These are phyloP conservation scores for Musa beccarii DNA, from an alignment of 176 grass and related monocot species.

Conservation along the genomic window DNA sequence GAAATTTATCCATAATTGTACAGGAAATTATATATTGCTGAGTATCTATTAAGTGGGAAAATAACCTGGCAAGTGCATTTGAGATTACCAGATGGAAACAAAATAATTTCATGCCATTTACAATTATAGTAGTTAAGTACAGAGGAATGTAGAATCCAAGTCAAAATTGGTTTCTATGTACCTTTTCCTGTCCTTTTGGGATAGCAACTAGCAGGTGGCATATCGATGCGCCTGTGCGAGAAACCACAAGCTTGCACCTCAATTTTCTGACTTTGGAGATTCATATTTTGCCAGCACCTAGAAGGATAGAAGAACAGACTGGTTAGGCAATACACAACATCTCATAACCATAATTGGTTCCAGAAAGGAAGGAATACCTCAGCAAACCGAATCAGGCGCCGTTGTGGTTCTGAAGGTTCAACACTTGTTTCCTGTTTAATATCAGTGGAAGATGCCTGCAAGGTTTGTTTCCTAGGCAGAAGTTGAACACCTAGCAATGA, in stretches of 20 bases:
- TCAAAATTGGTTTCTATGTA: neutral
- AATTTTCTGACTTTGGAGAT: constrained; percentile 46
- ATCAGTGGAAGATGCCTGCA: constrained; percentile 12
- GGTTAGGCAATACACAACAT: neutral
- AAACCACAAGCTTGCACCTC: neutral
- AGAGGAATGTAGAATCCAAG: neutral
- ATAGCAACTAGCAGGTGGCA: neutral
- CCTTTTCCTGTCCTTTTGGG: neutral
- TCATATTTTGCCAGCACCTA: constrained; percentile 47
- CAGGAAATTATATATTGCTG: neutral
- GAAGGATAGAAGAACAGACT: constrained; percentile 15
- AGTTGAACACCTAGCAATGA: constrained; percentile 90
- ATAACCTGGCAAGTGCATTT: neutral
- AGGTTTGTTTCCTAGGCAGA: constrained; percentile 62
- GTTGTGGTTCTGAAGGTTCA: constrained; percentile 37
- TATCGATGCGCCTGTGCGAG: neutral
- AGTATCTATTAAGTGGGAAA: neutral
- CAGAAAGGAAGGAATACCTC: constrained; percentile 44
- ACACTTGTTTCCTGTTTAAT: constrained; percentile 36
- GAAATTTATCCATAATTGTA: neutral
- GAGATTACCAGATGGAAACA: neutral
- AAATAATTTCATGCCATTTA: neutral
- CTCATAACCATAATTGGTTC: constrained; percentile 3
- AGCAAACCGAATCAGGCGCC: constrained; percentile 51
- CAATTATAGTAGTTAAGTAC: neutral